Evolutionary conservation across 257 asterid genomes (phyloP), one percentile per base, ranked within the genome.

Genomic region (Solanum dulcamara): DNA sequence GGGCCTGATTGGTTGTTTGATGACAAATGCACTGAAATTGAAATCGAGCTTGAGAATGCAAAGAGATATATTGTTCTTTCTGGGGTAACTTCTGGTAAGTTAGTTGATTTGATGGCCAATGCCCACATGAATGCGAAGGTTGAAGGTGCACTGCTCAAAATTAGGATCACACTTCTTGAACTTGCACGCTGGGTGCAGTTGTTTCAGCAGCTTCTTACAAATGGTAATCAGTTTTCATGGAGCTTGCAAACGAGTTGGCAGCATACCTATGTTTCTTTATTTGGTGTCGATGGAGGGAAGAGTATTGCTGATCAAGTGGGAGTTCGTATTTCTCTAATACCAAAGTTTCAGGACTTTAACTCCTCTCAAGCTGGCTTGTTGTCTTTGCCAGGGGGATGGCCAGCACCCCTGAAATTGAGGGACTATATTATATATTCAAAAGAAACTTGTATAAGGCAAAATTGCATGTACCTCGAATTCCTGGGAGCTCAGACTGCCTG

Each of bases 101-200:
- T 94, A 91, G 94, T 94, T 84, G 93, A 93, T 87, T 86, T 89
- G 91, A 95, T 97, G 97, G 96, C 98, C 85, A 91, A 90, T 66
- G 95, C 98, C 88, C 99, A 97, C 89, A 77, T 90, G 83, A 92
- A 83, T 86, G 98, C 96, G 64, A 93, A 86, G 89, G 94, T 59
- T 81, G 94, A 94, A 91, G 98, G 97, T 51, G 89, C 89, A 35
- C 89, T 17, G 85, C 88, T 90, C 84, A 88, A 87, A 89, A 93
- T 92, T 72, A 86, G 89, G 85, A 92, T 97, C 75, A 92, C 98
- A 24, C 89, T 91, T 89, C 99, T 95, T 85, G 98, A 97, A 87
- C 98, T 97, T 88, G 93, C 96, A 35, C 95, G 98, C 48, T 97
- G 99, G 99, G 89, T 95, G 81, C 97, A 92, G 86, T 89, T 97